Evolutionary conservation across 805 yeast genomes (phyloP), one percentile per base, ranked within the genome.

Genomic region (Blastobotrys terrestris): DNA sequence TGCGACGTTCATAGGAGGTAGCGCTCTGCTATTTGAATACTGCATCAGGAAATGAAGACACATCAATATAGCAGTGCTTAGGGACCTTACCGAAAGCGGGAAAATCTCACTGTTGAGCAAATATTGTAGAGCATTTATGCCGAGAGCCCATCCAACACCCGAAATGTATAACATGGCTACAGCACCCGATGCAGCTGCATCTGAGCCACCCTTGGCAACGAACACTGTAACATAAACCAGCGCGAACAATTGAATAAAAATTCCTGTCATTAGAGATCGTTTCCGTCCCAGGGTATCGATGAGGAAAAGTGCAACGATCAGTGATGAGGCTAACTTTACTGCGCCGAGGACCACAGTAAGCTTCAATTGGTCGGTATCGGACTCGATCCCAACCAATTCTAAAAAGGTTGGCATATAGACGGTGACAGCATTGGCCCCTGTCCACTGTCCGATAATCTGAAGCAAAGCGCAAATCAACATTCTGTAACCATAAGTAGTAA

Each of bases 101-200:
- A 79, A 72, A 51, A 79, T 71, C 60, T 80, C 84, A 2, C 83
- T 72, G 54, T 78, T 79, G 59, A 79, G 65, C 58, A 79, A 68
- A 60, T 79, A 79, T 61, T 79, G 83, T 48, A 78, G 68, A 0
- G 79, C 68, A 64, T 80, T 79, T 74, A 77, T 79, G 39, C 84
- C 84, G 65, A 79, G 63, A 31, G 80, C 75, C 84, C 84, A 80
- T 42, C 82, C 83, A 20, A 72, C 68, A 58, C 83, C 84, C 31
- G 79, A 59, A 44, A 78, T 72, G 1, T 80, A 80, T 58, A 79
- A 63, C 11, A 82, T 83, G 50, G 70, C 79, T 48, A 67, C 63
- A 40, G 77, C 69, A 2, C 80, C 80, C 3, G 60, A 57, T 18
- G 55, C 52, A 53, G 72, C 64, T 2, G 73, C 60, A 60, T 64